A percentile compares a stretch with the other conserved stretches of the same genome.
phyloP scores from a whole-genome alignment of 495 filamentous ascomycete genomes.

The Tuber microsphaerosporum region DNA sequence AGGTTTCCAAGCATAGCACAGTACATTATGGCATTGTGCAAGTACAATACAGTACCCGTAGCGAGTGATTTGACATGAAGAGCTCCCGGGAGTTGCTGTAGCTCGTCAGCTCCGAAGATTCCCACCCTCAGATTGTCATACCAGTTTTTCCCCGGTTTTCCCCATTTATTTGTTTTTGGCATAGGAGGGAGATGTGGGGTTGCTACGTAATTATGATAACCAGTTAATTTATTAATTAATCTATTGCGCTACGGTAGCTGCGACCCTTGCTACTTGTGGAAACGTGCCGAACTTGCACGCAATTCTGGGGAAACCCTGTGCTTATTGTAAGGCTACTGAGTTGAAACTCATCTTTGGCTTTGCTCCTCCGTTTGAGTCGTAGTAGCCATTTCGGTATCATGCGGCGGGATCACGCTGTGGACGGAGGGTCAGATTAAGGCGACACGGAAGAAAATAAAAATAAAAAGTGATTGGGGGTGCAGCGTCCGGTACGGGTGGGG shows the following conservation, averaged over 20 bases:
- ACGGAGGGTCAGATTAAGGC: not conserved
- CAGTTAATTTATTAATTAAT: not conserved
- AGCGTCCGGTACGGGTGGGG: not conserved
- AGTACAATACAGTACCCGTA: not conserved
- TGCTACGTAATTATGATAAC: not conserved
- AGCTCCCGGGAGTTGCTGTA: not conserved
- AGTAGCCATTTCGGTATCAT: not conserved
- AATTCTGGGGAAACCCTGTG: not conserved
- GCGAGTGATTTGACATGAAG: not conserved
- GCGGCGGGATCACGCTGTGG: not conserved
- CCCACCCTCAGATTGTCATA: not conserved
- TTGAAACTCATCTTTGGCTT: not conserved
- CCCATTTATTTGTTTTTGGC: not conserved
- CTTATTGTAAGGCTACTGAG: not conserved
- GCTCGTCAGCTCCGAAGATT: not conserved
- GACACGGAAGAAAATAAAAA: not conserved
- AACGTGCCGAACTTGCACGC: not conserved
- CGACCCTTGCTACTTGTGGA: not conserved
- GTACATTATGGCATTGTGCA: not conserved
- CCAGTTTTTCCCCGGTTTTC: not conserved
- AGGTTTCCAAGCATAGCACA: not conserved
- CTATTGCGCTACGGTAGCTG: not conserved
- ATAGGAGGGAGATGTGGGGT: not conserved
- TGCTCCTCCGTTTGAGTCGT: not conserved
- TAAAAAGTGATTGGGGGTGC: not conserved